Evolutionary conservation across 441 rosid genomes (phyloP).

Genomic region (Theobroma grandiflorum): DNA sequence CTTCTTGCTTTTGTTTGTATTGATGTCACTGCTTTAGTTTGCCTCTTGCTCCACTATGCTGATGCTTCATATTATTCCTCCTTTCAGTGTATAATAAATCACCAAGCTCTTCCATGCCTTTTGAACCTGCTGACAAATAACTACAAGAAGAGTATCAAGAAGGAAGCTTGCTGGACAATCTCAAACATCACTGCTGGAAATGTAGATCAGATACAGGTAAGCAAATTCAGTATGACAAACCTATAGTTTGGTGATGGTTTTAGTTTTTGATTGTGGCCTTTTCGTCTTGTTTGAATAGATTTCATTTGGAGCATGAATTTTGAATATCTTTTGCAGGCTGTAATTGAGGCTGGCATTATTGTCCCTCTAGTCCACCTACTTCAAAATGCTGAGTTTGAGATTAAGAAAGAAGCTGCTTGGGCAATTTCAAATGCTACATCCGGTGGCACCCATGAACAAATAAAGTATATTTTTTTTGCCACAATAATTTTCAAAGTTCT

Average conservation of each 20-base stretch:
- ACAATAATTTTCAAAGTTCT: not conserved
- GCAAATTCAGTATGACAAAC: slow-evolving; percentile 18
- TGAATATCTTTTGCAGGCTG: slow-evolving; percentile 45
- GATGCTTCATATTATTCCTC: slow-evolving; percentile 28
- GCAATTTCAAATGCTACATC: slow-evolving; percentile 66
- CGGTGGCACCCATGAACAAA: slow-evolving; percentile 61
- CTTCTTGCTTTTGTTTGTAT: slow-evolving; percentile 1
- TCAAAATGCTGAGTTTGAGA: slow-evolving; percentile 56
- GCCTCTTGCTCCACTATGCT: slow-evolving; percentile 21
- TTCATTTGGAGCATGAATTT: slow-evolving; percentile 5
- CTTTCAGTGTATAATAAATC: slow-evolving; percentile 51
- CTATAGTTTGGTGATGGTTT: slow-evolving; percentile 5
- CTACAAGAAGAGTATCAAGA: slow-evolving; percentile 70
- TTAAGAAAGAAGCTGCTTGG: slow-evolving; percentile 75
- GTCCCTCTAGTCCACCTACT: slow-evolving; percentile 49
- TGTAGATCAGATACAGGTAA: slow-evolving; percentile 64
- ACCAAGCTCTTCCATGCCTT: slow-evolving; percentile 55
- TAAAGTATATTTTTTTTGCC: slow-evolving; percentile 48
- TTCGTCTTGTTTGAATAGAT: not conserved
- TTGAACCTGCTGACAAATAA: slow-evolving; percentile 46
- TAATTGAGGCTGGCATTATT: slow-evolving; percentile 52
- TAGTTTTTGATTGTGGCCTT: not conserved
- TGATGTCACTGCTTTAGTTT: slow-evolving; percentile 21
- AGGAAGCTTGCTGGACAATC: slow-evolving; percentile 76
- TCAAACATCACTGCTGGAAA: slow-evolving; percentile 76